phyloP scores from a whole-genome alignment of 352 stramenopile genomes.

The Phytophthora ramorum region DNA sequence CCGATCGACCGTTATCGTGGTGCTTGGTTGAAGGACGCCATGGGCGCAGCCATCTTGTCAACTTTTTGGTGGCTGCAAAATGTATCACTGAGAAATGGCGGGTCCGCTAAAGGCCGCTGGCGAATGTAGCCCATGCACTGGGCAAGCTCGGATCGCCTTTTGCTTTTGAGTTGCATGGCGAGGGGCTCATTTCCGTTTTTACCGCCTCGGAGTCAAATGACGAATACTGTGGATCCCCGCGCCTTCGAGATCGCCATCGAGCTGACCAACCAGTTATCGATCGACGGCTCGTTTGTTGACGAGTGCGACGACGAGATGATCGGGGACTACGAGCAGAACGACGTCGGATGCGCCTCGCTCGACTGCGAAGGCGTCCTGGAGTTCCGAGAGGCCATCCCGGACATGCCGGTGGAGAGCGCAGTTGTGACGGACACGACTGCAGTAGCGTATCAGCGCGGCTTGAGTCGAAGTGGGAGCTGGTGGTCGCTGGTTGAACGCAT shows the following conservation, averaged over 20 bases:
- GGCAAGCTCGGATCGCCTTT: too few species aligned
- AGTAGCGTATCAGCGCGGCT: background rate
- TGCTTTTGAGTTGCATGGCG: too few species aligned
- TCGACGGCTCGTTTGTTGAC: slow-evolving; percentile 26
- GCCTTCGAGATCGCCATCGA: slow-evolving; percentile 25
- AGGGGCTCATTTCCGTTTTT: slow-evolving; percentile 12
- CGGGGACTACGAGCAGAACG: background rate
- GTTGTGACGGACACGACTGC: background rate
- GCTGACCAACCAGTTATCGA: slow-evolving; percentile 26
- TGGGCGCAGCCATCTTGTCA: background rate
- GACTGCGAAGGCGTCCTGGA: slow-evolving; percentile 1
- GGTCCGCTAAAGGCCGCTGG: background rate
- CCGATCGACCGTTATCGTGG: too few species aligned
- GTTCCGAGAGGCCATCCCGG: slow-evolving; percentile 2
- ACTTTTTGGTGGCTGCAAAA: slow-evolving; percentile 20
- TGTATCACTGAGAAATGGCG: slow-evolving; percentile 27
- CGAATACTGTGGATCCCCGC: slow-evolving; percentile 14
- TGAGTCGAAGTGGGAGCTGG: slow-evolving; percentile 8
- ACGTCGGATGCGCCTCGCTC: background rate
- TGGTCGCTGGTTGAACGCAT: slow-evolving; percentile 21
- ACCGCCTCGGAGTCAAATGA: slow-evolving; percentile 8
- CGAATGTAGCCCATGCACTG: too few species aligned
- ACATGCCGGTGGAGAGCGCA: background rate
- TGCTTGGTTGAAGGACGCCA: slow-evolving; percentile 11
- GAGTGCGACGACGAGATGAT: background rate